These are phyloP conservation scores for Agaricus sinodeliciosus DNA, from an alignment of 768 basidiomycete species.

Conservation along the genomic window DNA sequence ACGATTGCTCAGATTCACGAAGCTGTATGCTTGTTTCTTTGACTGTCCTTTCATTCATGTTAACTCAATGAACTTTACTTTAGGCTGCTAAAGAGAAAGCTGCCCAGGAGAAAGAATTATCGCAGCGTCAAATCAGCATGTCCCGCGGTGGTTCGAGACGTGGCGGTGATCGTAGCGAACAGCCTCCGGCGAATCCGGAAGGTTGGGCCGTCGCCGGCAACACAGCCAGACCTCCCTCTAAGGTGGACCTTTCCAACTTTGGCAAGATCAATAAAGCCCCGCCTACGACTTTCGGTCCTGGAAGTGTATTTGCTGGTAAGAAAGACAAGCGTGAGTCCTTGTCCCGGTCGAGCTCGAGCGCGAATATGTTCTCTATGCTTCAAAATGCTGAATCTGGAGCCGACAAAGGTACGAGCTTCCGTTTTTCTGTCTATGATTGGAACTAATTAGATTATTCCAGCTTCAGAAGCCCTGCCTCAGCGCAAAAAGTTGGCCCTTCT, in stretches of 20 bases:
- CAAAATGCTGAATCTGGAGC: constrained; percentile 56
- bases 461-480: constrained; percentile 44
- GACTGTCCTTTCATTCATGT: constrained; percentile 1
- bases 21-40: constrained; percentile 44
- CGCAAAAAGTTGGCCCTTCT: constrained; percentile 69
- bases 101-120: constrained; percentile 51
- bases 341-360: constrained; percentile 70
- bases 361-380: constrained; percentile 88
- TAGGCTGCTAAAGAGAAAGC: constrained; percentile 84
- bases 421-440: not conserved
- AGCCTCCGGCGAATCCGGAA: constrained; percentile 60
- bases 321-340: constrained; percentile 68
- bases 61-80: constrained; percentile 3
- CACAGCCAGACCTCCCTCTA: constrained; percentile 53
- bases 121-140: constrained; percentile 63
- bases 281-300: constrained; percentile 76
- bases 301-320: constrained; percentile 75
- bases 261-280: constrained; percentile 73
- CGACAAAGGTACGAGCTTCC: constrained; percentile 39
- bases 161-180: constrained; percentile 63
- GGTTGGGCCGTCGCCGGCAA: constrained; percentile 79
- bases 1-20: constrained; percentile 89
- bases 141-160: constrained; percentile 89
- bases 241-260: constrained; percentile 83
- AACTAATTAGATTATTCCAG: constrained; percentile 13